Evolutionary conservation across 345 rosid species (phyloP).

Genomic region (Microcos paniculata): DNA sequence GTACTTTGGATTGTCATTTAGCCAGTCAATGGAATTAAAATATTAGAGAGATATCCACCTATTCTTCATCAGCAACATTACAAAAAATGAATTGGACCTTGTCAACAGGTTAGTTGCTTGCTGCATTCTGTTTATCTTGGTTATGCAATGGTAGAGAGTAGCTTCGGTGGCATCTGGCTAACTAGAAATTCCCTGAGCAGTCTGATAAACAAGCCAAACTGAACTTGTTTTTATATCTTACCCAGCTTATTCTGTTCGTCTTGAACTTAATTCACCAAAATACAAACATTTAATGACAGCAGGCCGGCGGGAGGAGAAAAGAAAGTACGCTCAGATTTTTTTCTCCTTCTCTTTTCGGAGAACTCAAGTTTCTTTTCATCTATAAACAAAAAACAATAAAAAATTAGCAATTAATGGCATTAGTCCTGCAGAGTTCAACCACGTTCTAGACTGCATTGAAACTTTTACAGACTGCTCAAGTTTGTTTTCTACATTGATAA

Average conservation of each 20-base stretch:
- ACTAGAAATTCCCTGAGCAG: neutral
- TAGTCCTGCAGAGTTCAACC: neutral
- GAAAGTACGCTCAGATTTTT: neutral
- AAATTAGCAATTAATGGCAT: neutral
- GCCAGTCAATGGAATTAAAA: neutral
- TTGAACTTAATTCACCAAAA: neutral
- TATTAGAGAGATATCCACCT: neutral
- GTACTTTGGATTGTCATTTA: neutral
- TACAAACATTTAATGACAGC: neutral
- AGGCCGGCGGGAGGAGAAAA: neutral
- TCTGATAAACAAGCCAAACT: neutral
- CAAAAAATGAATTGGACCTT: neutral
- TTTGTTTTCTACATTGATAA: too few relatives aligned
- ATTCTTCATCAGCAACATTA: neutral
- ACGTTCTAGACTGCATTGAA: too few relatives aligned
- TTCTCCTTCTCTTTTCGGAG: neutral
- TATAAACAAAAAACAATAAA: too few relatives aligned
- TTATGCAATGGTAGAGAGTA: neutral
- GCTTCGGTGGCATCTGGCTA: neutral
- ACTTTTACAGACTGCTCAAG: too few relatives aligned
- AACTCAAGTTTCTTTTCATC: neutral
- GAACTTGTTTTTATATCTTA: neutral
- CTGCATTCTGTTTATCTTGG: neutral
- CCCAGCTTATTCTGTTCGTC: neutral
- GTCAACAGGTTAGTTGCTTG: neutral